Evolutionary conservation across 305 asterid genomes (phyloP).

Genomic region (Fraxinus velutina): DNA sequence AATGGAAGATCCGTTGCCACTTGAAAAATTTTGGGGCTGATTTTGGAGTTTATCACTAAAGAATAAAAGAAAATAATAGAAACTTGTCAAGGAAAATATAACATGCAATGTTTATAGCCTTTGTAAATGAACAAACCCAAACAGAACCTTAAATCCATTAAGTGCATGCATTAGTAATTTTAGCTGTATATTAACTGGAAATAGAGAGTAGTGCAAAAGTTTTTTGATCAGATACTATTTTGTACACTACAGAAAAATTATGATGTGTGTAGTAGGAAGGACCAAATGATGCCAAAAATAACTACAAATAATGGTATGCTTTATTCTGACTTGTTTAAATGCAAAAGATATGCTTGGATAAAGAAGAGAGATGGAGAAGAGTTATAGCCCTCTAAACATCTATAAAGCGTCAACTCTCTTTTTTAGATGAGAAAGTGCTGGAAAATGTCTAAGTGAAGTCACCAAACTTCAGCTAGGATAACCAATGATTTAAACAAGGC

Average conservation of each 20-base stretch:
- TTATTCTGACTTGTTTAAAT: not conserved
- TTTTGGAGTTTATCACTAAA: conserved; percentile 33
- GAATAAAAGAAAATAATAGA: not conserved
- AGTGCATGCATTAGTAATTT: not conserved
- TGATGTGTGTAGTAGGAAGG: not conserved
- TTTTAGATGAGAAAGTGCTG: not conserved
- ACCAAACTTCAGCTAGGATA: not conserved
- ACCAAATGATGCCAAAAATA: not conserved
- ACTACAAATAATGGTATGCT: not conserved
- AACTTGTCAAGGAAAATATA: not conserved
- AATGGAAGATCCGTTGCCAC: conserved; percentile 27
- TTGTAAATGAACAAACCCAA: conserved; percentile 4
- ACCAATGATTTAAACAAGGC: not conserved
- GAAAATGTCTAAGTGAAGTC: not conserved
- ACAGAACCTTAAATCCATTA: not conserved
- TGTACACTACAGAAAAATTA: not conserved
- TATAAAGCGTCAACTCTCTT: not conserved
- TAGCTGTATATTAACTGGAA: not conserved
- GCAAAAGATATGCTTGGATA: not conserved
- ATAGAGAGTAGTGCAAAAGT: not conserved
- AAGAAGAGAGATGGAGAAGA: not conserved
- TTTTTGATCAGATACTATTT: not conserved
- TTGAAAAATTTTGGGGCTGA: conserved; percentile 24
- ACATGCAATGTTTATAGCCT: conserved; percentile 2
- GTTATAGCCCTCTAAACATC: not conserved